phyloP scores from a whole-genome alignment of 2,329 filamentous ascomycete species.

The Beauveria caledonica region DNA sequence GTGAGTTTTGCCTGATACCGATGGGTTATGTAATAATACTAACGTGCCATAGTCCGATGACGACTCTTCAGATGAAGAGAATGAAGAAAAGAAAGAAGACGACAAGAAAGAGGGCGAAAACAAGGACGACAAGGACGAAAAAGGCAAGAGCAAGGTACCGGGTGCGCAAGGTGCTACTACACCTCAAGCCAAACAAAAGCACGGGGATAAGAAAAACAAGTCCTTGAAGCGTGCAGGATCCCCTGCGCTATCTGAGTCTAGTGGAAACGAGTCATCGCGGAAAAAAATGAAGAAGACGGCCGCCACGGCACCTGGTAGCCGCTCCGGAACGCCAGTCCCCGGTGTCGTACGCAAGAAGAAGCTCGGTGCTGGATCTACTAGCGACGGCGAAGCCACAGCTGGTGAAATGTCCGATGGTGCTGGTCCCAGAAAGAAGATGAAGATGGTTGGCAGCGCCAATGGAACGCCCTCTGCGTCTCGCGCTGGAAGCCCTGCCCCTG shows the following conservation, averaged over 20 bases:
- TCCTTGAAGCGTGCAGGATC: conserved; percentile 77
- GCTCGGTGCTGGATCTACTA: conserved; percentile 50
- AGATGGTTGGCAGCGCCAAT: conserved; percentile 38
- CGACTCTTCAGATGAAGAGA: conserved; percentile 29
- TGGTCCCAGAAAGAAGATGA: conserved; percentile 45
- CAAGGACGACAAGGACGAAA: conserved; percentile 43
- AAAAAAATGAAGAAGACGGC: conserved; percentile 64
- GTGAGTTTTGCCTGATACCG: conserved; percentile 17
- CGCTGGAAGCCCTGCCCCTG: conserved; percentile 46
- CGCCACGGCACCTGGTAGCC: conserved; percentile 40
- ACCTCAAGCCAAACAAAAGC: conserved; percentile 39
- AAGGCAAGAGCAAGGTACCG: conserved; percentile 43
- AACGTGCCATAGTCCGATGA: conserved; percentile 13
- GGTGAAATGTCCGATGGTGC: conserved; percentile 57
- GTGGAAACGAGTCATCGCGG: conserved; percentile 81
- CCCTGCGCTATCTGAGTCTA: conserved; percentile 81
- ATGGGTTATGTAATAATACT: neutral
- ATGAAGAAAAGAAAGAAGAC: conserved; percentile 43
- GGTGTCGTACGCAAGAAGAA: conserved; percentile 31
- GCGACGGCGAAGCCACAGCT: conserved; percentile 64
- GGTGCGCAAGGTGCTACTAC: conserved; percentile 62
- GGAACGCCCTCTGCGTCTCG: conserved; percentile 52
- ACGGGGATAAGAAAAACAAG: conserved; percentile 45
- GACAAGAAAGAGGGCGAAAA: conserved; percentile 51
- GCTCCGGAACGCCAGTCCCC: conserved; percentile 47